A percentile compares a stretch with the other conserved stretches of the same genome.
Conservation (phyloP, 2,329 filamentous ascomycete species). For the Emericellopsis atlantica region DNA sequence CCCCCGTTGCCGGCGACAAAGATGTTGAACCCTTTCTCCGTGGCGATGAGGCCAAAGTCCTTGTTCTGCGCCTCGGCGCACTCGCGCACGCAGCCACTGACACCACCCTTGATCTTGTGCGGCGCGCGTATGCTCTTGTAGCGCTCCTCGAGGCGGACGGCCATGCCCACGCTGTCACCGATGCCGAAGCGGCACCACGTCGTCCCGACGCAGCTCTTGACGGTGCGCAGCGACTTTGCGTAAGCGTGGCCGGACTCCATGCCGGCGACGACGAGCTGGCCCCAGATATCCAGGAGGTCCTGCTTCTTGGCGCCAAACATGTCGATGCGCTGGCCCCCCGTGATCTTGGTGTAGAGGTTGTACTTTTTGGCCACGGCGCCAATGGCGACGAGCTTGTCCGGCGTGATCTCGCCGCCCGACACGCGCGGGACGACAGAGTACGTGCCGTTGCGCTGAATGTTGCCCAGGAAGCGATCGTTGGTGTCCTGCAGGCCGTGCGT, state of each 20-base stretch:
- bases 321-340: conserved; percentile 82
- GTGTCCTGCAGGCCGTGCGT: conserved; percentile 74
- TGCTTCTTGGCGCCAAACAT: conserved; percentile 87
- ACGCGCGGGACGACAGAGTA: conserved; percentile 81
- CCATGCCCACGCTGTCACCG: conserved; percentile 84
- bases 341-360: conserved; percentile 81
- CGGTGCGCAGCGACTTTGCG: conserved; percentile 75
- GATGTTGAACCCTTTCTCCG: conserved; percentile 87
- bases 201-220: conserved; percentile 85
- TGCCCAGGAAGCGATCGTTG: conserved; percentile 77
- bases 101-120: conserved; percentile 85
- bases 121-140: conserved; percentile 79
- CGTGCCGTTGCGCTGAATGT: conserved; percentile 85
- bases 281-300: conserved; percentile 74
- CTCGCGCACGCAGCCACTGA: conserved; percentile 84
- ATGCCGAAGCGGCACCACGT: conserved; percentile 88
- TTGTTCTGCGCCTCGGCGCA: conserved; percentile 90
- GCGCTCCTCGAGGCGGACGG: conserved; percentile 72
- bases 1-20: conserved; percentile 86
- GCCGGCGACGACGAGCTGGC: conserved; percentile 64
- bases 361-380: conserved; percentile 78
- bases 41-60: conserved; percentile 86
- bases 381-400: conserved; percentile 73
- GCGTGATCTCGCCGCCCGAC: conserved; percentile 74
- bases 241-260: conserved; percentile 90